phyloP scores from a whole-genome alignment of 2,329 filamentous ascomycete genomes.

The Fusarium continuum region DNA sequence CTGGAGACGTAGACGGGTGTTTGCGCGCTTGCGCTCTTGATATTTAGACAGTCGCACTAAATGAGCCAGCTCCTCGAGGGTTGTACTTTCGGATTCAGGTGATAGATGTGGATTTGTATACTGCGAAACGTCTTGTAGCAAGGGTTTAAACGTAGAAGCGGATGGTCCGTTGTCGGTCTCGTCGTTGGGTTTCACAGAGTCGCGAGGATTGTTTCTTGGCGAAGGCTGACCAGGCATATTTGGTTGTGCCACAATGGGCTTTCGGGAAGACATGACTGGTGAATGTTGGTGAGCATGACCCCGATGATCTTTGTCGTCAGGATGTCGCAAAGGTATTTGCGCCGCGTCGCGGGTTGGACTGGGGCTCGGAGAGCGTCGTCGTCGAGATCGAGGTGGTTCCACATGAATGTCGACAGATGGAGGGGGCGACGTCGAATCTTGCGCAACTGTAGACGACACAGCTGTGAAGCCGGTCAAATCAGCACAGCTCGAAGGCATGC shows the following conservation, averaged over 20 bases:
- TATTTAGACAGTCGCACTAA: constrained; percentile 81
- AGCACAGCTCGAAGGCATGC: constrained; percentile 36
- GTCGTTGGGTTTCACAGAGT: constrained; percentile 44
- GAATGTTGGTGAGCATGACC: constrained; percentile 50
- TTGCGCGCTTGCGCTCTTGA: constrained; percentile 81
- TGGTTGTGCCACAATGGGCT: constrained; percentile 61
- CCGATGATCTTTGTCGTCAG: constrained; percentile 55
- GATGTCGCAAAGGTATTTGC: constrained; percentile 55
- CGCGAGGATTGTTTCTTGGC: constrained; percentile 42
- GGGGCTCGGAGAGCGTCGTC: constrained; percentile 65
- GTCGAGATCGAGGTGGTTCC: constrained; percentile 60
- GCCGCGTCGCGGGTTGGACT: constrained; percentile 56
- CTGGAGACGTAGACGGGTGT: constrained; percentile 77
- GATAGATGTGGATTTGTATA: constrained; percentile 71
- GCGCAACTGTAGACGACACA: constrained; percentile 46
- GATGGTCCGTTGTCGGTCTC: constrained; percentile 55
- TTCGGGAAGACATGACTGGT: constrained; percentile 53
- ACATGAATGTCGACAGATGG: constrained; percentile 63
- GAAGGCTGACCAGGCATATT: constrained; percentile 44
- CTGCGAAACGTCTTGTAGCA: constrained; percentile 71
- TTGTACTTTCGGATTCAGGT: constrained; percentile 71
- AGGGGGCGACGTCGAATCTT: constrained; percentile 62
- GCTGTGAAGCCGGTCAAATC: constrained; percentile 44
- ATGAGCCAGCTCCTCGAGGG: constrained; percentile 80
- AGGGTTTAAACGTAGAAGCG: constrained; percentile 56